phyloP scores from a whole-genome alignment of 768 basidiomycete genomes.

The Boletus vermiculosoides region DNA sequence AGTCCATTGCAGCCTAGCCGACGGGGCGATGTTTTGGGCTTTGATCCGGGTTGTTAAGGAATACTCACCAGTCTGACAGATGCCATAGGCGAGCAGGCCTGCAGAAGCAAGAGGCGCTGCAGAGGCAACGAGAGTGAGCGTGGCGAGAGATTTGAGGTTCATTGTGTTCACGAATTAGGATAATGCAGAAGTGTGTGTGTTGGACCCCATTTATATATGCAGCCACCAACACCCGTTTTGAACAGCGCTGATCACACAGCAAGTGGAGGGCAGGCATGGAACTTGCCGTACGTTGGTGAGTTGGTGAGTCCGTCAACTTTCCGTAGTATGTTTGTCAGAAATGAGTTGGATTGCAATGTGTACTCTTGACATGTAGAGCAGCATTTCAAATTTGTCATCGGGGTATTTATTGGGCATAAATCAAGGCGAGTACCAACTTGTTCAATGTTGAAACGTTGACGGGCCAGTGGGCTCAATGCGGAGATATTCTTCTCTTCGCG shows the following conservation, averaged over 20 bases:
- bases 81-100: conserved; percentile 18
- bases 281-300: too few species aligned
- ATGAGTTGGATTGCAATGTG: background rate
- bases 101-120: conserved; percentile 12
- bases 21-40: background rate
- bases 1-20: conserved; percentile 6
- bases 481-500: background rate
- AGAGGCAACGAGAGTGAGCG: conserved; percentile 19
- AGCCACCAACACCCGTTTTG: background rate
- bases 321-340: background rate
- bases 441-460: too few species aligned
- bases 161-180: conserved; percentile 4
- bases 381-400: background rate
- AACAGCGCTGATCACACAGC: conserved; percentile 9
- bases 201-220: conserved; percentile 3
- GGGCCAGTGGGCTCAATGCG: background rate
- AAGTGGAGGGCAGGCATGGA: conserved; percentile 1
- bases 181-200: background rate
- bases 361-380: background rate
- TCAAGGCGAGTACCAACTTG: background rate
- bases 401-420: too few species aligned
- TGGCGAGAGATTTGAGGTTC: conserved; percentile 25
- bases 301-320: too few species aligned
- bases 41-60: background rate
- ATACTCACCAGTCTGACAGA: conserved; percentile 26